A percentile compares a stretch with the other conserved stretches of the same genome.
phyloP scores from a whole-genome alignment of 2,329 filamentous ascomycete genomes.

The Aspergillus clavatus region DNA sequence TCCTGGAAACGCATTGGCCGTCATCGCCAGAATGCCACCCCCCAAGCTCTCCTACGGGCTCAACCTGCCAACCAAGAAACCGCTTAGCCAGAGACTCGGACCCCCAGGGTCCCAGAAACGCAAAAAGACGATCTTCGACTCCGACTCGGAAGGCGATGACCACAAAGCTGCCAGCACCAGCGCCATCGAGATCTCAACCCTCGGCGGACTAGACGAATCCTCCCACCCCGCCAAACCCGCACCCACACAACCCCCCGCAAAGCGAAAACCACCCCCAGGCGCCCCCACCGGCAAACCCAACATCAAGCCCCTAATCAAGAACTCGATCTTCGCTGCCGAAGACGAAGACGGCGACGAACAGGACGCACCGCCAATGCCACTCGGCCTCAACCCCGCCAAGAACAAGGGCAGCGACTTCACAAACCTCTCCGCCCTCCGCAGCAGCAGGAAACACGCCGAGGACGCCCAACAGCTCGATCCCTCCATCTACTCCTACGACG shows the following conservation, averaged over 20 bases:
- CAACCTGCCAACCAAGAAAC: constrained; percentile 38
- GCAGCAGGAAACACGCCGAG: constrained; percentile 42
- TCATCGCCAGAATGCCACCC: constrained; percentile 28
- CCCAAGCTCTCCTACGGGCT: constrained; percentile 41
- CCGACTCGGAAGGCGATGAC: constrained; percentile 38
- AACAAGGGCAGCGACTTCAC: constrained; percentile 27
- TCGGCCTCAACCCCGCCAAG: constrained; percentile 22
- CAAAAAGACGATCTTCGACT: constrained; percentile 45
- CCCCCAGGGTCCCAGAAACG: constrained; percentile 40
- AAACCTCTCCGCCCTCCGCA: constrained; percentile 45
- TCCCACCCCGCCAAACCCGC: constrained; percentile 14
- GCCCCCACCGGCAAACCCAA: constrained; percentile 19
- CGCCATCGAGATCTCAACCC: constrained; percentile 33
- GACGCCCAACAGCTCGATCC: constrained; percentile 43
- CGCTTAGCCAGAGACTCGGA: constrained; percentile 21
- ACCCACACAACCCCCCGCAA: constrained; percentile 23
- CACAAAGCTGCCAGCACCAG: constrained; percentile 15
- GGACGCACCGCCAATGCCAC: constrained; percentile 10
- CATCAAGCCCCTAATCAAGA: constrained; percentile 32
- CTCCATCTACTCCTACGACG: constrained; percentile 48
- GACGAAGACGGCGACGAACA: constrained; percentile 29
- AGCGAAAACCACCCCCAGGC: constrained; percentile 32
- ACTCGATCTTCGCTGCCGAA: constrained; percentile 35
- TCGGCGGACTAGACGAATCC: constrained; percentile 33
- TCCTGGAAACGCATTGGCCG: not conserved